Percentiles rank a stretch among this genome's conserved stretches.
Conservation (phyloP, 345 rosid species). For the Arabidopsis suecica region DNA sequence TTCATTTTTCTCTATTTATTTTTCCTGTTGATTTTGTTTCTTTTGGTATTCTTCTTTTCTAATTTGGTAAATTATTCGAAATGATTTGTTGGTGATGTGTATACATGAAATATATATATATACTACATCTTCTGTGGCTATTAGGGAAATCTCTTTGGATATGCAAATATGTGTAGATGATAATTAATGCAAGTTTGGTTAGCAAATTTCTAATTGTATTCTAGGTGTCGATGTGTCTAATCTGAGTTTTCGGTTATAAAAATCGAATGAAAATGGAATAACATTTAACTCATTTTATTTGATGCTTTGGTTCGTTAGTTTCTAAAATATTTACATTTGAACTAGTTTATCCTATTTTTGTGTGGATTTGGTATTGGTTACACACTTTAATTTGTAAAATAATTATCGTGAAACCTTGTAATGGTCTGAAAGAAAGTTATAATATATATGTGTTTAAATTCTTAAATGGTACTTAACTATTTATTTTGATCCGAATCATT, state of each 20-base stretch:
- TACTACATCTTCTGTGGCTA: constrained; percentile 18
- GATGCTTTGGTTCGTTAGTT: not conserved
- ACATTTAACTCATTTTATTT: no score
- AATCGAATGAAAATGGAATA: not conserved
- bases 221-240: not conserved
- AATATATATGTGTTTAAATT: not conserved
- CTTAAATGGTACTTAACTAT: not conserved
- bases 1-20: not conserved
- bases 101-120: constrained; percentile 27
- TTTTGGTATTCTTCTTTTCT: not conserved
- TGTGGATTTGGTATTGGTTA: no score
- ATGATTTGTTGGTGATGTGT: constrained; percentile 30
- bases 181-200: constrained; percentile 17
- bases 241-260: not conserved
- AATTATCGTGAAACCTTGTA: no score
- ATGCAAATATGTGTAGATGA: not conserved
- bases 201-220: not conserved
- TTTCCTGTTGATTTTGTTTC: not conserved
- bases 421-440: not conserved
- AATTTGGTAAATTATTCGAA: constrained; percentile 19
- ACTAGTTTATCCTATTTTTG: no score
- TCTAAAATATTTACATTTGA: not conserved
- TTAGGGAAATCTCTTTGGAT: not conserved
- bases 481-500: no score
- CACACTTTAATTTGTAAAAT: no score